Evolutionary conservation across 306 rosid species (phyloP).

Genomic region (Casuarina equisetifolia): DNA sequence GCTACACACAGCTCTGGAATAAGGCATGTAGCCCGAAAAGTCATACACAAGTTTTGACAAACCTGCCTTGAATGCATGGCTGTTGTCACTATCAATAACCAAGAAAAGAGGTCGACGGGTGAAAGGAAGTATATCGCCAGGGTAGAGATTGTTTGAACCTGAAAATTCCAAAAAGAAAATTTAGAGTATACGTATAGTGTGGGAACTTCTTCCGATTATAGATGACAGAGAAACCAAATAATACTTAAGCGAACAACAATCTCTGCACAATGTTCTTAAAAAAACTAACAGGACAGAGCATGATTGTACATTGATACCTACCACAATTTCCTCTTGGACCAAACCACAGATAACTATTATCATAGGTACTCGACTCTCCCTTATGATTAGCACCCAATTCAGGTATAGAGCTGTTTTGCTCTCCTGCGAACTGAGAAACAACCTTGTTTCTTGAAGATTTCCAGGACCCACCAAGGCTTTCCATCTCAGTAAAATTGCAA

Average conservation of each 20-base stretch:
- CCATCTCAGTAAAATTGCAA: conserved; percentile 49
- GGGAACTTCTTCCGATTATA: conserved; percentile 18
- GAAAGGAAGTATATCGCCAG: conserved; percentile 91
- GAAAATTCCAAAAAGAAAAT: conserved; percentile 35
- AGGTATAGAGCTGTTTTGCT: conserved; percentile 44
- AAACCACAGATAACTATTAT: conserved; percentile 78
- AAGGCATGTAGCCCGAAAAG: conserved; percentile 35
- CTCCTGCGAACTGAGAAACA: conserved; percentile 51
- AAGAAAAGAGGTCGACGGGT: conserved; percentile 96
- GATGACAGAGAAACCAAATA: conserved; percentile 10
- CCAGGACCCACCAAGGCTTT: conserved; percentile 57
- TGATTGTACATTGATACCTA: conserved; percentile 39
- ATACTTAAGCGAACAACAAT: not conserved
- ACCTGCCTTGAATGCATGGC: conserved; percentile 99
- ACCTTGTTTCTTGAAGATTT: conserved; percentile 56
- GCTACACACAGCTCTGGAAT: conserved; percentile 22
- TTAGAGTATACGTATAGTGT: conserved; percentile 26
- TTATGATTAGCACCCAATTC: conserved; percentile 60
- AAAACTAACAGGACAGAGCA: conserved; percentile 19
- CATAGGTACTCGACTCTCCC: conserved; percentile 53
- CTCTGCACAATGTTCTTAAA: conserved; percentile 14
- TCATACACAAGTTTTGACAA: conserved; percentile 85
- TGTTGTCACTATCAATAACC: conserved; percentile 90
- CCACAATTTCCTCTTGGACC: conserved; percentile 89
- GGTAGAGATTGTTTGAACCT: conserved; percentile 86